A percentile compares a stretch with the other conserved stretches of the same genome.
Conservation (phyloP, 2,329 filamentous ascomycete genomes). For the Periconia sp. region DNA sequence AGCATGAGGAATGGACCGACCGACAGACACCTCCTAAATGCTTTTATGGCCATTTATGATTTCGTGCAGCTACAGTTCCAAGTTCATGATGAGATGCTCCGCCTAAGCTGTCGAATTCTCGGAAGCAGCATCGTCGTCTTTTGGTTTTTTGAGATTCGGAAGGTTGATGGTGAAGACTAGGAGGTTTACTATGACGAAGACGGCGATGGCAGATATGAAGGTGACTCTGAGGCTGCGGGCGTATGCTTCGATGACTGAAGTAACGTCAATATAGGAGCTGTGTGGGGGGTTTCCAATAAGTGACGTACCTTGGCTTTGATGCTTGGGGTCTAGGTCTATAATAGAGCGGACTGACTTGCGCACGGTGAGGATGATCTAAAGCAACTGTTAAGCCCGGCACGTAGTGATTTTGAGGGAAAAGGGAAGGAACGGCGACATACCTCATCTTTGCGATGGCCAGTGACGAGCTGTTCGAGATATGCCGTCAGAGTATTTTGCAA, state of each 20-base stretch:
- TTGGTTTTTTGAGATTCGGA: conserved; percentile 55
- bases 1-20: too few species aligned
- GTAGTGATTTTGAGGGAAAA: not conserved
- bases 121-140: too few species aligned
- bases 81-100: too few species aligned
- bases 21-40: too few species aligned
- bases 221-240: conserved; percentile 46
- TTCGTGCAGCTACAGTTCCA: too few species aligned
- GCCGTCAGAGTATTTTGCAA: conserved; percentile 72
- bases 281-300: conserved; percentile 9
- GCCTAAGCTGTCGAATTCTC: too few species aligned
- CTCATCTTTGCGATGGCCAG: conserved; percentile 62
- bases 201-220: conserved; percentile 51
- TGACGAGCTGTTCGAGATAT: conserved; percentile 65
- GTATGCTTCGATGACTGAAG: conserved; percentile 46
- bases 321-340: conserved; percentile 50
- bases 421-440: conserved; percentile 28
- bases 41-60: too few species aligned
- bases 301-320: conserved; percentile 54
- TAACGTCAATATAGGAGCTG: conserved; percentile 27
- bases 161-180: conserved; percentile 61
- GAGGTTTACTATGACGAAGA: conserved; percentile 57
- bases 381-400: conserved; percentile 6
- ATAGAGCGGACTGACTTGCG: conserved; percentile 59
- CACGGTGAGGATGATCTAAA: conserved; percentile 53